These are phyloP conservation scores for Myxozyma kluyveri DNA, from an alignment of 805 yeast species.

Conservation along the genomic window DNA sequence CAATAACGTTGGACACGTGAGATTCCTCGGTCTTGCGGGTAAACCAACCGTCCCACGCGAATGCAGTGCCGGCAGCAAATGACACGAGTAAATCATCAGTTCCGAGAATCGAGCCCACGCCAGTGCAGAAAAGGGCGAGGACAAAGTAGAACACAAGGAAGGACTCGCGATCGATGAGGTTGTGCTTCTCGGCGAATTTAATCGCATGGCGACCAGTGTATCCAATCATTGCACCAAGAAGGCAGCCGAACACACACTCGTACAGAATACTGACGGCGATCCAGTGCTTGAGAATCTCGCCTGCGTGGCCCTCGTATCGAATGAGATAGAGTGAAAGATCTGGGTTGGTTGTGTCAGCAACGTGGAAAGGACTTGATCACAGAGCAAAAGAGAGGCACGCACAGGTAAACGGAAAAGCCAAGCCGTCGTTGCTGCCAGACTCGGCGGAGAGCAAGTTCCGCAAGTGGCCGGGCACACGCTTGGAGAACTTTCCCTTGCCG, in stretches of 20 bases:
- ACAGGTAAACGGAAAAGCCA: slow-evolving; percentile 87
- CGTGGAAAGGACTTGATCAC: not conserved
- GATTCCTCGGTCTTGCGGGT: slow-evolving; percentile 77
- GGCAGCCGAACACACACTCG: slow-evolving; percentile 76
- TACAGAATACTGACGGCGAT: slow-evolving; percentile 69
- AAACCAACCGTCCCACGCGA: slow-evolving; percentile 92
- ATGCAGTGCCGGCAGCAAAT: slow-evolving; percentile 90
- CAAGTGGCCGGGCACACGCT: slow-evolving; percentile 89
- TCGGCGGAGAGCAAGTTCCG: slow-evolving; percentile 80
- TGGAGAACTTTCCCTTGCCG: slow-evolving; percentile 89
- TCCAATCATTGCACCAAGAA: slow-evolving; percentile 73
- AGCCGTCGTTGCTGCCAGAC: slow-evolving; percentile 89
- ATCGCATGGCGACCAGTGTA: slow-evolving; percentile 66
- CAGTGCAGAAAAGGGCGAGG: slow-evolving; percentile 80
- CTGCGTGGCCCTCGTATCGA: slow-evolving; percentile 60
- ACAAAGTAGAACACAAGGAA: slow-evolving; percentile 81
- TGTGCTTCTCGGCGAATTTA: slow-evolving; percentile 65
- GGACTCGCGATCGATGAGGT: slow-evolving; percentile 81
- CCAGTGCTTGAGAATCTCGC: slow-evolving; percentile 77
- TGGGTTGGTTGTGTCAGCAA: not conserved
- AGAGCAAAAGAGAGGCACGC: not conserved
- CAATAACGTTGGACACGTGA: slow-evolving; percentile 87
- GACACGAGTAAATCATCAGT: slow-evolving; percentile 86
- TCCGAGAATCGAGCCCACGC: slow-evolving; percentile 82
- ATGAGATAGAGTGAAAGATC: slow-evolving; percentile 64